A percentile compares a stretch with the other conserved stretches of the same genome.
These are phyloP conservation scores for Coniella vitis DNA, from an alignment of 2,329 filamentous ascomycete genomes.

Conservation along the genomic window DNA sequence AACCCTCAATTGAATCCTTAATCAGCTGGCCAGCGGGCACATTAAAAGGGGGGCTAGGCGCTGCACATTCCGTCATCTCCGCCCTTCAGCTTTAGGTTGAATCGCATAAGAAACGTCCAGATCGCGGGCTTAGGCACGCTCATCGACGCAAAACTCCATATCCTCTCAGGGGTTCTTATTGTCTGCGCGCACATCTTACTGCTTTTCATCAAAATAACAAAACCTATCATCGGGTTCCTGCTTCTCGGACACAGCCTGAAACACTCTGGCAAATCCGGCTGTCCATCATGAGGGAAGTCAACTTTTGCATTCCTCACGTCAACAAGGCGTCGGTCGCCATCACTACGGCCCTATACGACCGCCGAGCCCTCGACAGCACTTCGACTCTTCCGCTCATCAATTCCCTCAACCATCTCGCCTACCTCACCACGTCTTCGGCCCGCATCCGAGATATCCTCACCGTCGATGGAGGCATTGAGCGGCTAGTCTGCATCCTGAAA, in stretches of 20 bases:
- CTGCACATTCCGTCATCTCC: constrained; percentile 8
- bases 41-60: constrained; percentile 7
- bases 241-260: not conserved
- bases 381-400: constrained; percentile 97
- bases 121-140: not conserved
- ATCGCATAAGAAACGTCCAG: constrained; percentile 4
- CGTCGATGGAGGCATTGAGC: constrained; percentile 96
- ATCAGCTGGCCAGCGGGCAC: constrained; percentile 9
- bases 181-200: not conserved
- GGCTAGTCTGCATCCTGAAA: constrained; percentile 95
- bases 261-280: constrained; percentile 15
- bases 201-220: not conserved
- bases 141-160: not conserved
- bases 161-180: not conserved
- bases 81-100: not conserved
- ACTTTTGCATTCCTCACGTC: constrained; percentile 95
- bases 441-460: constrained; percentile 96
- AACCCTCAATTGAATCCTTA: constrained; percentile 4
- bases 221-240: not conserved
- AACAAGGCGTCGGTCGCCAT: constrained; percentile 93
- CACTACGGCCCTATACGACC: constrained; percentile 95
- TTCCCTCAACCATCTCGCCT: constrained; percentile 96
- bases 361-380: constrained; percentile 93
- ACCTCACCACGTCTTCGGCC: constrained; percentile 94
- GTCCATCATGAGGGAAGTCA: constrained; percentile 92